A percentile compares a stretch with the other conserved stretches of the same genome.
Evolutionary conservation across 352 stramenopile genomes (phyloP).

Genomic region (Phytophthora fragariae): DNA sequence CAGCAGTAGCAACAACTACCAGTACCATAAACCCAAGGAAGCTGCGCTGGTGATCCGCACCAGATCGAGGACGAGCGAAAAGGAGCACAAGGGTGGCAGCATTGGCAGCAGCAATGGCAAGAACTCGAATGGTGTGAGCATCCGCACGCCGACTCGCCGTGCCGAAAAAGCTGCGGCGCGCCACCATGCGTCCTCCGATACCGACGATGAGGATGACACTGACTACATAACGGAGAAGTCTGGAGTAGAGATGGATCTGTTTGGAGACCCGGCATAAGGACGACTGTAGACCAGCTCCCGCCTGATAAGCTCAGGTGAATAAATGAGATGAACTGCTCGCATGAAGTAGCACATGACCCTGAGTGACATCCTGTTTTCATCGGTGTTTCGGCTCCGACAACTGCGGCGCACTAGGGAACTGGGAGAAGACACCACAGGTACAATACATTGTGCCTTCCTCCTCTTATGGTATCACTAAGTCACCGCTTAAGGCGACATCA

Average conservation of each 20-base stretch:
- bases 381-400: not conserved
- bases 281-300: not conserved
- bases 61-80: slow-evolving; percentile 62
- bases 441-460: not conserved
- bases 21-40: slow-evolving; percentile 81
- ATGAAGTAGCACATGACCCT: not conserved
- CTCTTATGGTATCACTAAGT: not conserved
- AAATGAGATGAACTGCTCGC: not conserved
- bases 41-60: slow-evolving; percentile 82
- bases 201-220: slow-evolving; percentile 77
- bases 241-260: slow-evolving; percentile 61
- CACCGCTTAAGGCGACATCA: slow-evolving; percentile 8
- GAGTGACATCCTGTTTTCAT: not conserved
- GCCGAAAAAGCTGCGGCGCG: slow-evolving; percentile 28
- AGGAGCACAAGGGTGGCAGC: slow-evolving; percentile 56
- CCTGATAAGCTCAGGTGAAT: not conserved
- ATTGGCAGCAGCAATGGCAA: slow-evolving; percentile 62
- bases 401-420: not conserved
- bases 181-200: slow-evolving; percentile 63
- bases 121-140: slow-evolving; percentile 62
- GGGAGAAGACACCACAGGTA: not conserved
- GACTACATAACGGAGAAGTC: slow-evolving; percentile 53
- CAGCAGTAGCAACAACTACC: slow-evolving; percentile 54
- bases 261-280: slow-evolving; percentile 39
- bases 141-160: slow-evolving; percentile 51